These are phyloP conservation scores for Leptomonas pyrrhocoris DNA, from an alignment of 208 protist species.

Conservation along the genomic window DNA sequence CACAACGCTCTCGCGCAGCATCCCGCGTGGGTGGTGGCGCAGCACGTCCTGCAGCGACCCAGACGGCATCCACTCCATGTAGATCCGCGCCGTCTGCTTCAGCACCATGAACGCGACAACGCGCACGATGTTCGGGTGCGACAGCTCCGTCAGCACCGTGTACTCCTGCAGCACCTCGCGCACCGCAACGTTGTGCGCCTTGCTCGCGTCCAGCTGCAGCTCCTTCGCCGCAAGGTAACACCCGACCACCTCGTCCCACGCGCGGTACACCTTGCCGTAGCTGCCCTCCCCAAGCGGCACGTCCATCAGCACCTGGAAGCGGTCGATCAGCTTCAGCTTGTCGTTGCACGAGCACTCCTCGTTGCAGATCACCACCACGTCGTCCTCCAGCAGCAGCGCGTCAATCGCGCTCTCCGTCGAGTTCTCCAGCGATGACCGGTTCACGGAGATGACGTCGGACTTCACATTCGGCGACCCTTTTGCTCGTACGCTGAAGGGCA, in stretches of 20 bases:
- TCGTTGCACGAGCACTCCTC: constrained; percentile 51
- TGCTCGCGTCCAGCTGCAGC: constrained; percentile 43
- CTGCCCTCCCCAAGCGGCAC: constrained; percentile 48
- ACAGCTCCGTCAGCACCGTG: constrained; percentile 62
- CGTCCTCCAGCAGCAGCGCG: constrained; percentile 49
- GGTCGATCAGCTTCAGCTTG: constrained; percentile 45
- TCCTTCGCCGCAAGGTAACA: constrained; percentile 78
- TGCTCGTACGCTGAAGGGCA: background rate
- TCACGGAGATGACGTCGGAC: constrained; percentile 1
- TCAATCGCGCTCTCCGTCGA: constrained; percentile 33
- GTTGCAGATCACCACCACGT: constrained; percentile 71
- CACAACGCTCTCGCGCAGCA: constrained; percentile 60
- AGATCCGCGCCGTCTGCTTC: constrained; percentile 51
- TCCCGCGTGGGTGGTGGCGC: constrained; percentile 32
- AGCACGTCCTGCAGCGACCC: constrained; percentile 70
- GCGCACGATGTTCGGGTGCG: constrained; percentile 72
- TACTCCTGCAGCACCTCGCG: constrained; percentile 72
- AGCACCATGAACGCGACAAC: constrained; percentile 70
- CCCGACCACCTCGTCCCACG: constrained; percentile 62
- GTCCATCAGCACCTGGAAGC: constrained; percentile 54
- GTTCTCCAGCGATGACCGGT: background rate
- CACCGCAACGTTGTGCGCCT: constrained; percentile 32
- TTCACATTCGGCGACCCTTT: background rate
- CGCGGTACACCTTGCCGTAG: constrained; percentile 59
- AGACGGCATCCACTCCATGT: constrained; percentile 82